Evolutionary conservation across 108 stramenopile genomes (phyloP), one percentile per base, ranked within the genome.

Genomic region (Aurantiochytrium sp.): DNA sequence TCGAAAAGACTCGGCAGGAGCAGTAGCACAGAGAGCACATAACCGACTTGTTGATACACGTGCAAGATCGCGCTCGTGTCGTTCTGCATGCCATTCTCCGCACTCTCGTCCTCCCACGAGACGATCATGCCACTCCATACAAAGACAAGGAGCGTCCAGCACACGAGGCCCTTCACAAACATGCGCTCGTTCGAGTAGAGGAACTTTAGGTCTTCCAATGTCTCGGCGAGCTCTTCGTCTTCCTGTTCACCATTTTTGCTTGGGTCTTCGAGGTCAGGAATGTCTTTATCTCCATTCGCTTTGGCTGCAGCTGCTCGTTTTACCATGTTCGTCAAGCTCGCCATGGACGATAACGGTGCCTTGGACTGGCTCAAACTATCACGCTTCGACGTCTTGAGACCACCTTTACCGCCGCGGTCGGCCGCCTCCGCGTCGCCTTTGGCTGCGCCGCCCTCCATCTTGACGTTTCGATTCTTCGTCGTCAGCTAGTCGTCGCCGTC

Each of bases 111-210:
- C 49, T 83, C 23, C 3, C 18, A 18, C 76, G 51, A 25, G 16
- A 83, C 12, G 14, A 12, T 3, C 18, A 83, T 53, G 76, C 76
- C 76, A 14, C 12, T 6, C 76, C 76, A 83, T 45, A 53, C 76
- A 28, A 83, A 83, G 19, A 83, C 76, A 53, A 83, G 49, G 49
- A 83, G 76, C 12, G 76, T 83, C 76, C 76, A 83, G 76, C 76
- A 83, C 1, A 83, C 76, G 19, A 83, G 76, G 2, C 76, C 76
- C 28, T 83, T 83, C 43, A 53, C 51, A 47, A 83, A 53, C 76
- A 83, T 47, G 43, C 44, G 44, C 49, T 47, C 45, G 25, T 83
- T 83, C n/a, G 45, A 53, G 76, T 83, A 83, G 1, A 53, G 44
- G n/a, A 83, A 42, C 4, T 69, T 23, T 18, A 18, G 59, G 19